A percentile compares a stretch with the other conserved stretches of the same genome.
Evolutionary conservation across 2,329 filamentous ascomycete species (phyloP).

Genomic region (Fusarium oxysporum): DNA sequence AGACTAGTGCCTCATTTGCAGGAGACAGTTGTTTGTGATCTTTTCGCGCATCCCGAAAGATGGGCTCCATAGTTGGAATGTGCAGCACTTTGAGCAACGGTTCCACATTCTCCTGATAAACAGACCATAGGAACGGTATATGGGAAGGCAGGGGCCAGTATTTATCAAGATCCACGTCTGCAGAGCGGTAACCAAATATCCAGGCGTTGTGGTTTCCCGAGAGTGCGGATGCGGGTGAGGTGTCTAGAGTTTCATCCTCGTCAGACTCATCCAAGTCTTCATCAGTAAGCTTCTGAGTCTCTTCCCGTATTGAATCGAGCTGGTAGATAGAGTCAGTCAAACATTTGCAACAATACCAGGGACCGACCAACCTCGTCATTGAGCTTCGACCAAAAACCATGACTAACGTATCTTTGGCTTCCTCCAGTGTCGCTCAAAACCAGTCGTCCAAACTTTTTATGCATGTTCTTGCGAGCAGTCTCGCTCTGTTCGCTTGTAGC

Average conservation of each 20-base stretch:
- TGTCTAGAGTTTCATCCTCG: slow-evolving; percentile 66
- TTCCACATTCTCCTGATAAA: slow-evolving; percentile 80
- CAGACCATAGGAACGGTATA: slow-evolving; percentile 75
- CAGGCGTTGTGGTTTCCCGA: slow-evolving; percentile 74
- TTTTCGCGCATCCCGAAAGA: slow-evolving; percentile 70
- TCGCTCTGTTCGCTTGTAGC: slow-evolving; percentile 51
- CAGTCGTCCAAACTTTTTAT: slow-evolving; percentile 71
- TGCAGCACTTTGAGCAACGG: slow-evolving; percentile 79
- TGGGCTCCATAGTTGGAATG: slow-evolving; percentile 71
- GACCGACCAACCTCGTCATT: slow-evolving; percentile 72
- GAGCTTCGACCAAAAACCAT: slow-evolving; percentile 80
- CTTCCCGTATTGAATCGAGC: slow-evolving; percentile 59
- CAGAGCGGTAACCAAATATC: slow-evolving; percentile 78
- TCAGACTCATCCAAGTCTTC: slow-evolving; percentile 66
- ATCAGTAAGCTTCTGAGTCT: slow-evolving; percentile 60
- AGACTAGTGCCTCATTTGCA: slow-evolving; percentile 71
- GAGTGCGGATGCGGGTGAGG: slow-evolving; percentile 52
- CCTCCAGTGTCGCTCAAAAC: slow-evolving; percentile 77
- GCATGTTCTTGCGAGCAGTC: slow-evolving; percentile 42
- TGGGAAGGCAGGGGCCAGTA: slow-evolving; percentile 75
- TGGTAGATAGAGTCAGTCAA: slow-evolving; percentile 34
- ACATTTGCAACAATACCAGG: not conserved
- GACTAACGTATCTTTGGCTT: slow-evolving; percentile 79
- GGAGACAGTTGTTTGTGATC: slow-evolving; percentile 69
- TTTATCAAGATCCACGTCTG: slow-evolving; percentile 72